Evolutionary conservation across 2,329 filamentous ascomycete species (phyloP).

Genomic region (Didymosphaeria variabile): DNA sequence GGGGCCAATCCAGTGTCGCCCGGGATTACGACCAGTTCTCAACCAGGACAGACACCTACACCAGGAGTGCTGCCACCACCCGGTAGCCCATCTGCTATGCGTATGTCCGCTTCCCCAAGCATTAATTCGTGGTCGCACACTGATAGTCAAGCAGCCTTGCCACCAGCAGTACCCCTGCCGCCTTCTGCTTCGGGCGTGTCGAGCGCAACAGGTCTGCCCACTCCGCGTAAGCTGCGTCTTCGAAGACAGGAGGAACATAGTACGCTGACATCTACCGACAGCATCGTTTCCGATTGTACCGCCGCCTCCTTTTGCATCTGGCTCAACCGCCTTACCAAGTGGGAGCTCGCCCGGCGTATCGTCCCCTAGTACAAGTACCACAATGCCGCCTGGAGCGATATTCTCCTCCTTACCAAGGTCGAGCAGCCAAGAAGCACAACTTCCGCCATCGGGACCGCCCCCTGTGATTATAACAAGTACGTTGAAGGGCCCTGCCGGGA

Average conservation of each 20-base stretch:
- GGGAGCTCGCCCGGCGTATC: conserved; percentile 16
- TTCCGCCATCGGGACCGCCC: not conserved
- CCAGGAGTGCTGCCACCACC: not conserved
- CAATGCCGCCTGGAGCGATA: conserved; percentile 6
- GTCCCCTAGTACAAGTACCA: not conserved
- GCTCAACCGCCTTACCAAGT: not conserved
- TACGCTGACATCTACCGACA: not conserved
- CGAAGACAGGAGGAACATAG: not conserved
- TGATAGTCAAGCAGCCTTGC: not conserved
- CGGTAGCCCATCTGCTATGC: conserved; percentile 1
- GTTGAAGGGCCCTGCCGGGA: conserved; percentile 5
- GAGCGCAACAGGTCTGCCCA: conserved; percentile 4
- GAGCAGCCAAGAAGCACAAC: conserved; percentile 1
- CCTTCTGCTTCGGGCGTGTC: not conserved
- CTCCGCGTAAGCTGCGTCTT: not conserved
- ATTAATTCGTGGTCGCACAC: not conserved
- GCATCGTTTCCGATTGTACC: not conserved
- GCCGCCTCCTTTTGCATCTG: not conserved
- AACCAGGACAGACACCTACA: not conserved
- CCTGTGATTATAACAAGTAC: conserved; percentile 12
- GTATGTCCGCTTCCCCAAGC: not conserved
- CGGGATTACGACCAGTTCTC: not conserved
- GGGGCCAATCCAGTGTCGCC: not conserved
- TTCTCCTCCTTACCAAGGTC: not conserved
- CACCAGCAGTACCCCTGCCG: not conserved